Conservation (phyloP, 441 rosid genomes). For the Populus hybrid region DNA sequence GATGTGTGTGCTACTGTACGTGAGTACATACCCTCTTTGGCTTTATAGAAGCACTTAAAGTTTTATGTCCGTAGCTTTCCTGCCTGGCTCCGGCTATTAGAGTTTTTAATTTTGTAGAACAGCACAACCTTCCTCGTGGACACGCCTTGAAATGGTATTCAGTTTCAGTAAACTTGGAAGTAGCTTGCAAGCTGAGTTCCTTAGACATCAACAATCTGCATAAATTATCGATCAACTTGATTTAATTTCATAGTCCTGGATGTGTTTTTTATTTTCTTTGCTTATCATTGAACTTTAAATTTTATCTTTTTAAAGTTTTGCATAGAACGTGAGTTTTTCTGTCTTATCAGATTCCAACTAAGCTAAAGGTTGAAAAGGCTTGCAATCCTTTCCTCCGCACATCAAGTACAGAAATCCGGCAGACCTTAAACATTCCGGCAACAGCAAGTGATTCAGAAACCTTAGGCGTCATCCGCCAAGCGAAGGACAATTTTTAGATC, state of each 20-base stretch:
- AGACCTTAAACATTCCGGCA: constrained; percentile 49
- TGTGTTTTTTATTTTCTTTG: too few relatives aligned
- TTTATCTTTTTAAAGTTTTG: too few relatives aligned
- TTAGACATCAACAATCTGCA: neutral
- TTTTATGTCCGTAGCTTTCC: neutral
- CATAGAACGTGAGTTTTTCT: neutral
- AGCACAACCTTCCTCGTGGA: too few relatives aligned
- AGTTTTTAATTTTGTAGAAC: too few relatives aligned
- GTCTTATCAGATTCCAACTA: constrained; percentile 64
- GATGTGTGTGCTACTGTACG: too few relatives aligned
- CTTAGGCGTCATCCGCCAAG: constrained; percentile 55
- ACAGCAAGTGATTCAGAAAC: constrained; percentile 67
- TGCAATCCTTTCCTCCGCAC: constrained; percentile 95
- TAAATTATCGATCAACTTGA: neutral
- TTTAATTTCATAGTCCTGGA: too few relatives aligned
- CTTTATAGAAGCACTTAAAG: neutral
- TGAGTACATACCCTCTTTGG: neutral
- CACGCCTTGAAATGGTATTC: neutral
- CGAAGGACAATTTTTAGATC: constrained; percentile 67
- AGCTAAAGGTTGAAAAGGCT: constrained; percentile 73
- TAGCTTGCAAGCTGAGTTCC: neutral
- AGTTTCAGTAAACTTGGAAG: neutral
- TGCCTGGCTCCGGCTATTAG: too few relatives aligned
- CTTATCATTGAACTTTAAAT: too few relatives aligned
- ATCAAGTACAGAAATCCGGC: constrained; percentile 64